Percentiles rank a stretch among this genome's conserved stretches.
phyloP scores from a whole-genome alignment of 2,329 filamentous ascomycete species.

The Cladorrhinum sp. region DNA sequence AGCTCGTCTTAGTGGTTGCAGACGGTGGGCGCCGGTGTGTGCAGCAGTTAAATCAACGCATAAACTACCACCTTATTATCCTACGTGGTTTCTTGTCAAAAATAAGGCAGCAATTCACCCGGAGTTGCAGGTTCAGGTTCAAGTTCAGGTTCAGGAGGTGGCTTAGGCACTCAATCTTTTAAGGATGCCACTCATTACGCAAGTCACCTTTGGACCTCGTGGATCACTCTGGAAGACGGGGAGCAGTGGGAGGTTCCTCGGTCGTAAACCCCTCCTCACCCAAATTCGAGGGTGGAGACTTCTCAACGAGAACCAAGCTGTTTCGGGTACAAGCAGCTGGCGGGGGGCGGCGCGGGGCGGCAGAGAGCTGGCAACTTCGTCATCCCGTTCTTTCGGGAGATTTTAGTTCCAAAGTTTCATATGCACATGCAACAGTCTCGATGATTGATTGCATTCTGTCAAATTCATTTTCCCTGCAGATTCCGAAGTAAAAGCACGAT shows the following conservation, averaged over 20 bases:
- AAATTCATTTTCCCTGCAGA: not conserved
- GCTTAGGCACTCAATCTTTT: slow-evolving; percentile 15
- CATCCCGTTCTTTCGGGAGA: not conserved
- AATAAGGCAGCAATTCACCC: slow-evolving; percentile 22
- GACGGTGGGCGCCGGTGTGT: slow-evolving; percentile 27
- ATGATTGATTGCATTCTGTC: not conserved
- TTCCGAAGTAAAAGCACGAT: too few relatives aligned
- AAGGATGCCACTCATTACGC: not conserved
- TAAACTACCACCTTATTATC: slow-evolving; percentile 28
- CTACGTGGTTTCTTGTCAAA: slow-evolving; percentile 12
- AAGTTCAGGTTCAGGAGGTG: slow-evolving; percentile 19
- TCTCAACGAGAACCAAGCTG: not conserved
- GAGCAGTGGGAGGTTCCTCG: not conserved
- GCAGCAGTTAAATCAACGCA: slow-evolving; percentile 41
- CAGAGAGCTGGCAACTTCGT: not conserved
- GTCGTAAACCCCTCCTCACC: not conserved
- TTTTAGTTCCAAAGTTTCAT: not conserved
- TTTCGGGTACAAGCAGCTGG: slow-evolving; percentile 4
- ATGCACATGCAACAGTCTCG: not conserved
- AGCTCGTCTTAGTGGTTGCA: slow-evolving; percentile 8
- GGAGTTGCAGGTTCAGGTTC: slow-evolving; percentile 5
- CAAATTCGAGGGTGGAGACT: slow-evolving; percentile 1
- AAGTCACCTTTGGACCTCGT: not conserved
- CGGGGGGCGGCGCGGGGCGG: not conserved
- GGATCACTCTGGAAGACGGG: not conserved